phyloP scores from a whole-genome alignment of 176 grass and related monocot genomes.

The Carex parvula region DNA sequence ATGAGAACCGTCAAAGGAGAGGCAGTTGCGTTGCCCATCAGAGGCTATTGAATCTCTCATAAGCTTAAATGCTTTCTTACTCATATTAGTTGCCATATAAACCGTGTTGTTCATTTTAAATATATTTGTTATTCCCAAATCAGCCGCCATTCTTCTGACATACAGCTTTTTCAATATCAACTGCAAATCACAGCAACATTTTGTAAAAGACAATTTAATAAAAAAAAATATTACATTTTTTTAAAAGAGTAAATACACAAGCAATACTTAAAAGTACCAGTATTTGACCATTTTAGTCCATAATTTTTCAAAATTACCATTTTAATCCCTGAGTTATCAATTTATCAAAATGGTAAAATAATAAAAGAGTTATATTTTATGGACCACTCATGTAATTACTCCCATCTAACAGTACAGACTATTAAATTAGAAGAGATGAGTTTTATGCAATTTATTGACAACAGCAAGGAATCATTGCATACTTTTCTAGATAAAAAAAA shows the following conservation, averaged over 20 bases:
- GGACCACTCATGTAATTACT: not conserved
- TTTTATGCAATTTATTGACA: not conserved
- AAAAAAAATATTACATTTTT: not conserved
- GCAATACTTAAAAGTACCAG: not conserved
- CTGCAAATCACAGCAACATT: slow-evolving; percentile 35
- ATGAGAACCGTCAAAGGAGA: slow-evolving; percentile 55
- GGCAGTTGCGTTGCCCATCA: slow-evolving; percentile 59
- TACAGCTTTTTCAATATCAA: slow-evolving; percentile 90
- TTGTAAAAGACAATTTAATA: slow-evolving; percentile 21
- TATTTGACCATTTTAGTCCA: not conserved
- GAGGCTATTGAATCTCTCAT: slow-evolving; percentile 78
- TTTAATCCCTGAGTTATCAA: not conserved
- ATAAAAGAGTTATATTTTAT: not conserved
- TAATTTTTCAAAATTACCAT: not conserved
- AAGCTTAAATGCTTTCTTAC: slow-evolving; percentile 73
- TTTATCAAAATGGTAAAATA: not conserved
- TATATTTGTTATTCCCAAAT: slow-evolving; percentile 80
- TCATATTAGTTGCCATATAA: slow-evolving; percentile 79
- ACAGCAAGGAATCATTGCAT: not conserved
- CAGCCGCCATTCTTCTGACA: slow-evolving; percentile 81
- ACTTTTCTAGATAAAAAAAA: slow-evolving; percentile 26
- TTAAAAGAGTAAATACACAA: not conserved
- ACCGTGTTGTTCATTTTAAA: slow-evolving; percentile 66
- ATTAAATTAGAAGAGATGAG: not conserved
- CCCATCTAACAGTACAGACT: not conserved